Evolutionary conservation across 192 early-diverging fungal genomes (phyloP), one percentile per base, ranked within the genome.

Genomic region (Pilaira anomala): DNA sequence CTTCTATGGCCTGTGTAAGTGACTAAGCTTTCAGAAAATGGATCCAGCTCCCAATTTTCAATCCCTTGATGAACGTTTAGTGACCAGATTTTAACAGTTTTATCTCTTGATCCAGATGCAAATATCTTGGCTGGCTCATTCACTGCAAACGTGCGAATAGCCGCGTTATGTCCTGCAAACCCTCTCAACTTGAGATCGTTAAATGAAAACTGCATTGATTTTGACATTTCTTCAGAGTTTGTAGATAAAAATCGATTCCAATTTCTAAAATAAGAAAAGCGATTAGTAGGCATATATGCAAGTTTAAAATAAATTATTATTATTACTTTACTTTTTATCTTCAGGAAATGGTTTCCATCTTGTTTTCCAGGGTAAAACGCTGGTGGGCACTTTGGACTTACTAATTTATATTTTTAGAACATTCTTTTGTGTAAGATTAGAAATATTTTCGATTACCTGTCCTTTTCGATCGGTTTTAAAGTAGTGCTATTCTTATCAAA

Each of bases 11-110:
- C 79, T 25, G 75, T 80, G 41, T 85, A 85, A 0, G 81, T 78
- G 48, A 79, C 66, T 6, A 85, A 48, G 26, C 74, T 71, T 36
- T 82, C 79, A 2, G 80, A 79, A 45, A 69, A 80, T 3, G 83
- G 71, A 61, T 83, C 77, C 3, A 48, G 70, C 48, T 69, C 75
- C 59, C 78, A 79, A 44, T 81, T 79, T 48, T 86, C 84, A 39
- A 85, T 81, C 4, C 77, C 76, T 18, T 73, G 60, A 56, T 81
- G 79, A 3, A 81, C 72, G 65, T 86, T 78, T 48, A 87, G 55
- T 11, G 83, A 81, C 86, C 86, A 87, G 11, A 87, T 62, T 46
- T 85, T 86, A 4, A 86, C 86, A 1, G 83, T 86, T 16, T 78
- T 54, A 50, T 87, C 86, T 28, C 73, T 69, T 7, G 84, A 86